Conservation (phyloP, 2,329 filamentous ascomycete genomes). For the Chrysosporium keratinophilum region DNA sequence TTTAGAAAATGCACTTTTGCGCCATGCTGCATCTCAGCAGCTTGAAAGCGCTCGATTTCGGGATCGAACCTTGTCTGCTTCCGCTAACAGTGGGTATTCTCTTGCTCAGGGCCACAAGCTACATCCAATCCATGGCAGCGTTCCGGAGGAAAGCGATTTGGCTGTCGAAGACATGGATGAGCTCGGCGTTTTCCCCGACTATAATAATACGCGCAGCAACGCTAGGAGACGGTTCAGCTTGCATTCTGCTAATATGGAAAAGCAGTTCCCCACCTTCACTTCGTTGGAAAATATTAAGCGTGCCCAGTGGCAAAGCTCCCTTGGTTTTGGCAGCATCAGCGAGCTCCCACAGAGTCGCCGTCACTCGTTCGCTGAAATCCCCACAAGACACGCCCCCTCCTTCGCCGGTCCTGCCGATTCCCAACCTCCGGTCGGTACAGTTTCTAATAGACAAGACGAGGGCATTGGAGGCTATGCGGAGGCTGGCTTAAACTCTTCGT, state of each 20-base stretch:
- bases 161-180: constrained; percentile 39
- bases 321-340: constrained; percentile 38
- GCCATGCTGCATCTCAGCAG: constrained; percentile 33
- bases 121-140: constrained; percentile 33
- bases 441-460: constrained; percentile 30
- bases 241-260: constrained; percentile 34
- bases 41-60: constrained; percentile 29
- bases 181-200: constrained; percentile 31
- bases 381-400: constrained; percentile 37
- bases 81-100: constrained; percentile 27
- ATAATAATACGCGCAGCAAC: constrained; percentile 31
- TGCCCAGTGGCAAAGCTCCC: constrained; percentile 42
- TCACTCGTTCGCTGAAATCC: constrained; percentile 43
- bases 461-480: constrained; percentile 30
- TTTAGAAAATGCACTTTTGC: constrained; percentile 39
- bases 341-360: constrained; percentile 42
- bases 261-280: constrained; percentile 30
- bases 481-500: constrained; percentile 27
- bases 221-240: constrained; percentile 36
- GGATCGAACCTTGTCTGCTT: constrained; percentile 35
- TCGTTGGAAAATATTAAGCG: constrained; percentile 38
- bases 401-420: constrained; percentile 31
- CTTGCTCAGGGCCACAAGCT: constrained; percentile 25
- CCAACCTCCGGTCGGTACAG: constrained; percentile 19
- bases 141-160: constrained; percentile 37